Evolutionary conservation across 2,329 filamentous ascomycete genomes (phyloP), one percentile per base, ranked within the genome.

Genomic region (Nemania diffusa): DNA sequence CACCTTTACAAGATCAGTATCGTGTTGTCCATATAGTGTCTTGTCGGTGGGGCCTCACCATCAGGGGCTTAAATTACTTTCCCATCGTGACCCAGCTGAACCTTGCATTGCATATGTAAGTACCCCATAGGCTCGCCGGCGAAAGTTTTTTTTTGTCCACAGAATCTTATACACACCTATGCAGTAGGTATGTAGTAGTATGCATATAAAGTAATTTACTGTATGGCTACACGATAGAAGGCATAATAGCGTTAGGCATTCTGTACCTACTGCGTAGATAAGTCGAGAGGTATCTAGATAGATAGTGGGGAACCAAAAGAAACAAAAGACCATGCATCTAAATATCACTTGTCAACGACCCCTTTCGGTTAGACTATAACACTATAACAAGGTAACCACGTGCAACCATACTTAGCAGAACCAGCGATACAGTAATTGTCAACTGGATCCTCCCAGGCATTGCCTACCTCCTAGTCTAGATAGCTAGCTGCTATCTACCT

Each of bases 301-400:
- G 3, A 2, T 20, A 44, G 40, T 8, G 40, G 20, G 8, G 24
- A 50, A 40, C 15, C 15, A 26, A 17, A 34, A 20, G 27, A 37
- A 9, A 40, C 29, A 55, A 66, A 66, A 55, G 64, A 62, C 64
- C 64, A 58, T 62, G 52, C 64, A 66, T 66, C 27, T 62, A 8
- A n/a, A 57, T 65, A 32, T 55, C 56, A 55, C 62, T 40, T 27
- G 44, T 8, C 46, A 40, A 59, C 26, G 13, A 20, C 40, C 9
- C 17, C 2, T 48, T 58, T 11, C 9, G 22, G 57, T 27, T 60
- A 52, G 46, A 22, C 57, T 27, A n/a, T 29, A 34, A 22, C n/a
- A 22, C 57, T 27, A n/a, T 29, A 34, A 22, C n/a, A 32, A 26
- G 15, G 26, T 40, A 40, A 40, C 52, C 52, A 56, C 52, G 34